phyloP scores from a whole-genome alignment of 345 rosid genomes.

The Conringia planisiliqua region DNA sequence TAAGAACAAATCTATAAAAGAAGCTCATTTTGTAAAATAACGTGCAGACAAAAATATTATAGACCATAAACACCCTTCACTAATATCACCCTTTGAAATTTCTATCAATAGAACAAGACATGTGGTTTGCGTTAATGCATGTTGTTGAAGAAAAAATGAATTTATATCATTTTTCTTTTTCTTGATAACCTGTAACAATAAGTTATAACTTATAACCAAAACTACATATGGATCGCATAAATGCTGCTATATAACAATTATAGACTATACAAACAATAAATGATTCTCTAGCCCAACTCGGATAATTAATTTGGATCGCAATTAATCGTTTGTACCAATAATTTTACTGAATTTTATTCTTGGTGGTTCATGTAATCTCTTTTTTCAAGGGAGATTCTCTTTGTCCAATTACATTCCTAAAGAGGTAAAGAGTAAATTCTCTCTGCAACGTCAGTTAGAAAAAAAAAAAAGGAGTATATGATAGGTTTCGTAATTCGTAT shows the following conservation, averaged over 20 bases:
- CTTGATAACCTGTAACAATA: background rate
- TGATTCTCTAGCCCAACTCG: background rate
- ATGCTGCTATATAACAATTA: background rate
- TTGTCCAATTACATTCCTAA: background rate
- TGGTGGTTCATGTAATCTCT: background rate
- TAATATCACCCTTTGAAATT: background rate
- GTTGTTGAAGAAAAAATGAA: background rate
- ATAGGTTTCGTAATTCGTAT: background rate
- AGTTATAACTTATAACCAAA: background rate
- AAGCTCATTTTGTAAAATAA: background rate
- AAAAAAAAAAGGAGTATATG: background rate
- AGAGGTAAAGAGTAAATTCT: background rate
- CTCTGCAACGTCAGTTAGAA: background rate
- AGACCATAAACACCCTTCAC: background rate
- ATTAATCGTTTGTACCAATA: too few species aligned
- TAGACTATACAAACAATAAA: background rate
- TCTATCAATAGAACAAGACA: background rate
- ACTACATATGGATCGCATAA: background rate
- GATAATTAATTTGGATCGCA: background rate
- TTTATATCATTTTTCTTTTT: background rate
- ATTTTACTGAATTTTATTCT: background rate
- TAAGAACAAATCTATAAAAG: background rate
- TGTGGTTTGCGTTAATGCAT: slow-evolving; percentile 2
- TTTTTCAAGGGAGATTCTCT: background rate
- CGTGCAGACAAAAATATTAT: background rate